A percentile compares a stretch with the other conserved stretches of the same genome.
Evolutionary conservation across 1,139 yeast genomes (phyloP).

Genomic region (Hansenula sp.): DNA sequence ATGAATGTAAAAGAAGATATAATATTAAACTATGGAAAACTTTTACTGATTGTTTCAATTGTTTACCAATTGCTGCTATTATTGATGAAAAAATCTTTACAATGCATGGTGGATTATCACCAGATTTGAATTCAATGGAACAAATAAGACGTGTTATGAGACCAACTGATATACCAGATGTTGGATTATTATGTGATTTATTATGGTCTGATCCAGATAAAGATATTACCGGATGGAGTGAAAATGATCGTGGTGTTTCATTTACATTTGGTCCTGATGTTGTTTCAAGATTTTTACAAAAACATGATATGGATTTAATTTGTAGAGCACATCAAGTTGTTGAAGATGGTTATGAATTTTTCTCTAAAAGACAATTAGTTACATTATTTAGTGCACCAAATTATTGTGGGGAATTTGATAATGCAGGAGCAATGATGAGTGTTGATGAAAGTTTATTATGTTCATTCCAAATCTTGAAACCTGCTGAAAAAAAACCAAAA

Average conservation of each 20-base stretch:
- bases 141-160: conserved; percentile 98
- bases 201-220: conserved; percentile 98
- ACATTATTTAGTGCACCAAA: conserved; percentile 95
- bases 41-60: conserved; percentile 95
- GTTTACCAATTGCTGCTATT: conserved; percentile 96
- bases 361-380: conserved; percentile 91
- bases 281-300: conserved; percentile 88
- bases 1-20: conserved; percentile 96
- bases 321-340: conserved; percentile 99
- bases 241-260: conserved; percentile 96
- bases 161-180: conserved; percentile 98
- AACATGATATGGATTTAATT: conserved; percentile 94
- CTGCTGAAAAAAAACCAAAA: conserved; percentile 91
- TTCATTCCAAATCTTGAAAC: conserved; percentile 96
- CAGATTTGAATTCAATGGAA: conserved; percentile 95
- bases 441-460: conserved; percentile 94
- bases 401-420: conserved; percentile 97
- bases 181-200: conserved; percentile 90
- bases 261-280: conserved; percentile 98
- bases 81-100: conserved; percentile 97
- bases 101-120: conserved; percentile 98
- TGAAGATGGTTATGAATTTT: conserved; percentile 97
- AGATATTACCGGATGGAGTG: conserved; percentile 97
- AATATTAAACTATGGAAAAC: conserved; percentile 98
- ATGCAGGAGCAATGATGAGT: conserved; percentile 99